These are phyloP conservation scores for Solanum peruvianum DNA, from an alignment of 257 asterid genomes.

Conservation along the genomic window DNA sequence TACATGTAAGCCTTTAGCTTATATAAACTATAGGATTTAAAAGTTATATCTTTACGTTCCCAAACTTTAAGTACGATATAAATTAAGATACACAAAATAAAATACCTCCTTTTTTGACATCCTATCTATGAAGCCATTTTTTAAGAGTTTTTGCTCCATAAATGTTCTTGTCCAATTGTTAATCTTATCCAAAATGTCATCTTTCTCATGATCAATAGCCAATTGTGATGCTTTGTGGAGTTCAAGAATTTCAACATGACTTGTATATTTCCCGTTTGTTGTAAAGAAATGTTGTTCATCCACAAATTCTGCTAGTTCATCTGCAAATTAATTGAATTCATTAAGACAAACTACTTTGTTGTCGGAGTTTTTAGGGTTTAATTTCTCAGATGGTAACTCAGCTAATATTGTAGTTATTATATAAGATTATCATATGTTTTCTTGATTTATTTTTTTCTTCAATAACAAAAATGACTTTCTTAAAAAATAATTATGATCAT, in stretches of 20 bases:
- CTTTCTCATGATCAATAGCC: slow-evolving; percentile 8
- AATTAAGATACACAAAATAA: background rate
- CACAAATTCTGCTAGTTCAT: slow-evolving; percentile 16
- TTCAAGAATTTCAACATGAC: slow-evolving; percentile 18
- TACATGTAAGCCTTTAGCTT: too few relatives aligned
- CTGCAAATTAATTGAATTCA: slow-evolving; percentile 3
- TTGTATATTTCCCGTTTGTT: background rate
- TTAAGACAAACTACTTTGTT: background rate
- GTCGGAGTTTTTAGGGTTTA: background rate
- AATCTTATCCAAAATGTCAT: slow-evolving; percentile 17
- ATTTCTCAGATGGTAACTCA: too few relatives aligned
- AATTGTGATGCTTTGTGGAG: slow-evolving; percentile 37
- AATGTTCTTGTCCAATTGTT: slow-evolving; percentile 22
- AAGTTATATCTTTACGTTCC: too few relatives aligned
- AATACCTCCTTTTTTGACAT: slow-evolving; percentile 22
- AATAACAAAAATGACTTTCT: too few relatives aligned
- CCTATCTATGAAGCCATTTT: slow-evolving; percentile 2
- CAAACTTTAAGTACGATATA: too few relatives aligned
- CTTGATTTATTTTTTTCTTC: too few relatives aligned
- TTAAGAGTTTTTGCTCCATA: slow-evolving; percentile 17
- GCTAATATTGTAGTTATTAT: too few relatives aligned
- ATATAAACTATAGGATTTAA: too few relatives aligned
- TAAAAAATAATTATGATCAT: background rate
- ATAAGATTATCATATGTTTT: too few relatives aligned
- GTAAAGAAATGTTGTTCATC: slow-evolving; percentile 10